Conservation (phyloP, 768 basidiomycete genomes). For the Suillus cothurnatus region DNA sequence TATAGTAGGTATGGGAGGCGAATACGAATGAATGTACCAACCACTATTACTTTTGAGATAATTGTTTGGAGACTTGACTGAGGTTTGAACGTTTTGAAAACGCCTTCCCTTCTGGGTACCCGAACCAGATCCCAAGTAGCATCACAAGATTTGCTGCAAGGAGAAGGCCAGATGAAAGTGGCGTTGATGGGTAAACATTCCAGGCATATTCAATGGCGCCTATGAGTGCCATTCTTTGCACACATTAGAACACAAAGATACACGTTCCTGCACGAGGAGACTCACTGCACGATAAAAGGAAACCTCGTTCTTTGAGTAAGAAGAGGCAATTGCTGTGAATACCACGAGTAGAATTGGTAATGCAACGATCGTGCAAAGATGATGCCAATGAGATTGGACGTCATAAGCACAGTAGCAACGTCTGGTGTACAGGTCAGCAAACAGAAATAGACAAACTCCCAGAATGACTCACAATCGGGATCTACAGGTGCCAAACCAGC, state of each 20-base stretch:
- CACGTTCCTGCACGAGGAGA: conserved; percentile 12
- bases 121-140: conserved; percentile 57
- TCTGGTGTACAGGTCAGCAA: conserved; percentile 48
- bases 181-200: conserved; percentile 86
- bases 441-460: conserved; percentile 4
- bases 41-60: background rate
- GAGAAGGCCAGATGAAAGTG: conserved; percentile 59
- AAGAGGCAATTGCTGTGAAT: conserved; percentile 88
- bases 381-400: conserved; percentile 90
- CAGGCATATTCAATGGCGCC: conserved; percentile 78
- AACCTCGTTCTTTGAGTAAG: conserved; percentile 74
- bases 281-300: conserved; percentile 63
- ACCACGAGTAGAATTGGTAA: conserved; percentile 99
- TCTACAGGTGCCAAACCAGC: conserved; percentile 50
- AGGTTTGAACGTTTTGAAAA: conserved; percentile 6
- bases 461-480: conserved; percentile 59
- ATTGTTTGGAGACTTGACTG: background rate
- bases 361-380: conserved; percentile 92
- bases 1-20: conserved; percentile 69
- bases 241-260: background rate
- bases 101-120: conserved; percentile 43
- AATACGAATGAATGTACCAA: conserved; percentile 18
- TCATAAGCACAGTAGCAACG: conserved; percentile 80
- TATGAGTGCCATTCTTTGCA: conserved; percentile 61
- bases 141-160: conserved; percentile 53